phyloP scores from a whole-genome alignment of 2,329 filamentous ascomycete species.

The Furcasterigmium sp. region DNA sequence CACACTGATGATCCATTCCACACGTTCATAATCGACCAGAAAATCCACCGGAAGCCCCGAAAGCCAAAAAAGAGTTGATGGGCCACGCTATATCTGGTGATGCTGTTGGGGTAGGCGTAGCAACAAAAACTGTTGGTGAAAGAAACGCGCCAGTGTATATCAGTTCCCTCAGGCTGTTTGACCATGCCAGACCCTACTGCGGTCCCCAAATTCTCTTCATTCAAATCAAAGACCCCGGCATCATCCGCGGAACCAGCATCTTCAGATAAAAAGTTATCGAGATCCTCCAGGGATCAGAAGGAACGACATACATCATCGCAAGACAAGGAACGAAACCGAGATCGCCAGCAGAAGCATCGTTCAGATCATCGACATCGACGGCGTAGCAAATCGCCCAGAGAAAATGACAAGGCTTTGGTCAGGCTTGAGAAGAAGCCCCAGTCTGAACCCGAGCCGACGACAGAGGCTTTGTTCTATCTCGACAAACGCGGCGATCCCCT shows the following conservation, averaged over 20 bases:
- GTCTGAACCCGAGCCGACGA: slow-evolving; percentile 16
- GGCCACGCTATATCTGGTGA: too few species aligned
- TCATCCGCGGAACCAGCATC: neutral
- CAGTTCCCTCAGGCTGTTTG: too few species aligned
- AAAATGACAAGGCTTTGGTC: slow-evolving; percentile 1
- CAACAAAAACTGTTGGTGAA: too few species aligned
- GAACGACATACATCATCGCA: slow-evolving; percentile 12
- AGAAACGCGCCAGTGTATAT: too few species aligned
- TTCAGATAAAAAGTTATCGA: neutral
- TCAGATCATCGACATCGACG: slow-evolving; percentile 4
- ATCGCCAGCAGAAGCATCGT: slow-evolving; percentile 2
- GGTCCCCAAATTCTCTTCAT: slow-evolving; percentile 71
- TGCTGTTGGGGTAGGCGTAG: too few species aligned
- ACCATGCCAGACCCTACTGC: slow-evolving; percentile 2
- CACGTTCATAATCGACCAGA: too few species aligned
- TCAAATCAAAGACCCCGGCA: slow-evolving; percentile 53
- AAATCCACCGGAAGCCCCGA: too few species aligned
- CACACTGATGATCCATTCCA: too few species aligned
- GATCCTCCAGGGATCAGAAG: slow-evolving; percentile 6
- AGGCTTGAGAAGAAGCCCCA: slow-evolving; percentile 1
- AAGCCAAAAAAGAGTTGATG: too few species aligned
- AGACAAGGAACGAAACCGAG: slow-evolving; percentile 8
- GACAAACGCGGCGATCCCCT: slow-evolving; percentile 75
- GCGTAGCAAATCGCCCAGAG: neutral
- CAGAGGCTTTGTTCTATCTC: slow-evolving; percentile 45